Evolutionary conservation across 1,284 basidiomycete species (phyloP).

Genomic region (Heterobasidion occidentale): DNA sequence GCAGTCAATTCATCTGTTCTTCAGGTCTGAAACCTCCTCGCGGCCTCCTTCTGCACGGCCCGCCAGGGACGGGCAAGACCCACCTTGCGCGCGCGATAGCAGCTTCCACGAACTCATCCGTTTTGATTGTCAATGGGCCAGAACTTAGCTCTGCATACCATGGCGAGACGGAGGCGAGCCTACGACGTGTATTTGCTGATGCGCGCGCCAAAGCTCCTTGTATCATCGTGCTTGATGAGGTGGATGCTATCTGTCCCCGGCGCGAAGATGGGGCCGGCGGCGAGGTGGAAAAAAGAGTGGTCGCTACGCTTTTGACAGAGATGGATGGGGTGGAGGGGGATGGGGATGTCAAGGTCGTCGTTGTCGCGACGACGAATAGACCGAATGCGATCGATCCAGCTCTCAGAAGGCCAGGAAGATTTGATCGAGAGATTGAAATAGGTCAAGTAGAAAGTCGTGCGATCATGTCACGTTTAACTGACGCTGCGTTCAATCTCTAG

Average conservation of each 20-base stretch:
- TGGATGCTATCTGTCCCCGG: constrained; percentile 90
- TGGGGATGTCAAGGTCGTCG: constrained; percentile 64
- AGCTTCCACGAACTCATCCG: constrained; percentile 70
- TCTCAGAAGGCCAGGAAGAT: constrained; percentile 86
- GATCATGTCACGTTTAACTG: not conserved
- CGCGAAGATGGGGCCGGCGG: constrained; percentile 84
- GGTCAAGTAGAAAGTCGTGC: constrained; percentile 38
- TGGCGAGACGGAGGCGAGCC: constrained; percentile 90
- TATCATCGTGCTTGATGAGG: constrained; percentile 93
- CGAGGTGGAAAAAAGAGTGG: constrained; percentile 94
- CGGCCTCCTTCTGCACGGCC: constrained; percentile 86
- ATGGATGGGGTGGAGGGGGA: constrained; percentile 87
- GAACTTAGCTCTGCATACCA: constrained; percentile 94
- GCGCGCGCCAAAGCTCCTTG: constrained; percentile 80
- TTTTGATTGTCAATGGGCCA: constrained; percentile 89
- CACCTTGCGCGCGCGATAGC: constrained; percentile 88
- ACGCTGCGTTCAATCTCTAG: constrained; percentile 30
- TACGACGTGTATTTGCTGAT: constrained; percentile 85
- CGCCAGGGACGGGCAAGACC: constrained; percentile 93
- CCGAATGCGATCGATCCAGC: constrained; percentile 98
- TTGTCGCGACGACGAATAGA: constrained; percentile 95
- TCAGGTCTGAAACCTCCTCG: constrained; percentile 82
- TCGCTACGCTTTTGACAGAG: constrained; percentile 91
- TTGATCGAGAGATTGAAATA: constrained; percentile 97
- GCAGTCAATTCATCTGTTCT: not conserved